Percentiles rank a stretch among this genome's conserved stretches.
phyloP scores from a whole-genome alignment of 441 rosid genomes.

The Eruca vesicaria region DNA sequence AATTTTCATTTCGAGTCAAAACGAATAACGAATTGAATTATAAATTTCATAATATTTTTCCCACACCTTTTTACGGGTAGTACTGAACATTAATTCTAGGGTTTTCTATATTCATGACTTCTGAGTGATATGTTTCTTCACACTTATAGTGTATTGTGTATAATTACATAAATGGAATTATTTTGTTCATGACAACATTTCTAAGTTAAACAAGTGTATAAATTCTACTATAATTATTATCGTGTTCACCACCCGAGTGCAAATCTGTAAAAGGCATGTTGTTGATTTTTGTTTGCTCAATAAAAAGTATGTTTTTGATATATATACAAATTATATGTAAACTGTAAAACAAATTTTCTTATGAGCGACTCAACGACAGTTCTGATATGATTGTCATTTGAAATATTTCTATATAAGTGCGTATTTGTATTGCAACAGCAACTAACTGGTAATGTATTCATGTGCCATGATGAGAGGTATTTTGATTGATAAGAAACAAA shows the following conservation, averaged over 20 bases:
- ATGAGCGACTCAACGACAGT: background rate
- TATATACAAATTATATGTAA: background rate
- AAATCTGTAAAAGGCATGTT: background rate
- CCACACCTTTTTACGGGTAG: too few relatives aligned
- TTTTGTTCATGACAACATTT: background rate
- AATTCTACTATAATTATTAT: background rate
- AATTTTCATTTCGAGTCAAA: too few relatives aligned
- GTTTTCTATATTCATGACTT: background rate
- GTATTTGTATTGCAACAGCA: background rate
- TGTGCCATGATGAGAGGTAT: constrained; percentile 20
- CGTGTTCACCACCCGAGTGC: background rate
- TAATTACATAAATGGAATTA: background rate
- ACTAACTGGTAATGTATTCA: constrained; percentile 17
- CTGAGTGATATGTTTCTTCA: background rate
- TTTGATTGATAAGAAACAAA: constrained; percentile 8
- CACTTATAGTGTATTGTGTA: background rate
- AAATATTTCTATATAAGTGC: background rate
- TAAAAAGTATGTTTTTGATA: too few relatives aligned
- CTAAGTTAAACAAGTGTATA: background rate
- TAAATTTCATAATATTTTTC: too few relatives aligned
- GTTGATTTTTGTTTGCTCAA: background rate
- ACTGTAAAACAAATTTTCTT: background rate
- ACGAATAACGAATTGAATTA: too few relatives aligned
- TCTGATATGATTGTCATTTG: background rate
- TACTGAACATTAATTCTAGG: background rate